Conservation (phyloP, 345 rosid species). For the Ailanthus altissimus region DNA sequence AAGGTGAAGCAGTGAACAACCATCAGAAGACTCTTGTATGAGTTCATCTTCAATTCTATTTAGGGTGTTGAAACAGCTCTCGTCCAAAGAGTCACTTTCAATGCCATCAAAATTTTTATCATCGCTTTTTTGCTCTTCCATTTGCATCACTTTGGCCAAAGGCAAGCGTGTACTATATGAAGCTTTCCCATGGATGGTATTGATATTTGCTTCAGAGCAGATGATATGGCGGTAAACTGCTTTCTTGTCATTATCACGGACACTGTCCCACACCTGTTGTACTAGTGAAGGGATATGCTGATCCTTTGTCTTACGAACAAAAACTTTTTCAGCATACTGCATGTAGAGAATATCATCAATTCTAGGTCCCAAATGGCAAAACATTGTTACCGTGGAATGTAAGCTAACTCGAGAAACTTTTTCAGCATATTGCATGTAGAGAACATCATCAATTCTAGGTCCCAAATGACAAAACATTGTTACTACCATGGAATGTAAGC, state of each 20-base stretch:
- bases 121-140: conserved; percentile 33
- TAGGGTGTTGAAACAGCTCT: conserved; percentile 32
- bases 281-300: conserved; percentile 45
- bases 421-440: conserved; percentile 58
- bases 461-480: not conserved
- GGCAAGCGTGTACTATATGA: conserved; percentile 41
- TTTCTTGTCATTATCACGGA: conserved; percentile 65
- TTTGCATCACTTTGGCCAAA: conserved; percentile 39
- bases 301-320: conserved; percentile 51
- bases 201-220: conserved; percentile 61
- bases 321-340: conserved; percentile 68
- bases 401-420: conserved; percentile 36
- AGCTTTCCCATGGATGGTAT: conserved; percentile 58
- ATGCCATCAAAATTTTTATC: conserved; percentile 36
- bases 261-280: conserved; percentile 61
- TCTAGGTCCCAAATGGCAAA: not conserved
- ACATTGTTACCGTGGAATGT: too few species aligned
- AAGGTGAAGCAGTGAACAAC: conserved; percentile 74
- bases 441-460: conserved; percentile 15
- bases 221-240: conserved; percentile 67
- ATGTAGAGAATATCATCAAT: conserved; percentile 24
- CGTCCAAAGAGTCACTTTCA: conserved; percentile 42
- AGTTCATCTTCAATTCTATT: conserved; percentile 35
- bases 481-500: not conserved
- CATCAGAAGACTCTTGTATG: conserved; percentile 43